phyloP scores from a whole-genome alignment of 257 asterid species.

The Lantana camara region DNA sequence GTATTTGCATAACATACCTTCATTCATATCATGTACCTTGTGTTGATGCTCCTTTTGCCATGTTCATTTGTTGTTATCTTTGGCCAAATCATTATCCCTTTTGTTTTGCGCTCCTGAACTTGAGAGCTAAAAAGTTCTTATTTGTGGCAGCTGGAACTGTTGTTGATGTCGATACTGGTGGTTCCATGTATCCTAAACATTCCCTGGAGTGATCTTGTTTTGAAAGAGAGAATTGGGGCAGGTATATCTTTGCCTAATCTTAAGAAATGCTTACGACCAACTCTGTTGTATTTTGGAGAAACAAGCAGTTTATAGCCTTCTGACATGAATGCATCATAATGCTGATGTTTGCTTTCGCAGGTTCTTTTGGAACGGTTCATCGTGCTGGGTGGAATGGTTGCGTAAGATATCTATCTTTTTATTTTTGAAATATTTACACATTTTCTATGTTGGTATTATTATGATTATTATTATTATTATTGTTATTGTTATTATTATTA shows the following conservation, averaged over 20 bases:
- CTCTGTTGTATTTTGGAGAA: not conserved
- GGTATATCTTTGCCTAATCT: conserved; percentile 46
- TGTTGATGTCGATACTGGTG: conserved; percentile 67
- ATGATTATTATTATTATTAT: too few relatives aligned
- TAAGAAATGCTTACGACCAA: conserved; percentile 18
- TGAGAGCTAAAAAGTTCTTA: conserved; percentile 8
- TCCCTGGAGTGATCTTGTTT: too few relatives aligned
- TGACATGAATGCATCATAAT: conserved; percentile 24
- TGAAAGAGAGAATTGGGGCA: too few relatives aligned
- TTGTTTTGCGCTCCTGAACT: conserved; percentile 16
- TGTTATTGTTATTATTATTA: too few relatives aligned
- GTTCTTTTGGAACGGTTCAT: conserved; percentile 96
- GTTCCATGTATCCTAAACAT: conserved; percentile 5
- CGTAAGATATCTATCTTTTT: conserved; percentile 58
- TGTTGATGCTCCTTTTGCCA: conserved; percentile 4
- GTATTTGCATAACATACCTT: conserved; percentile 2
- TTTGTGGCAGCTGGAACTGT: conserved; percentile 45
- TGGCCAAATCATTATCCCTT: not conserved
- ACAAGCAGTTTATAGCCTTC: conserved; percentile 3
- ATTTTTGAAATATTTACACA: conserved; percentile 19
- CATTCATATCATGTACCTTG: conserved; percentile 1
- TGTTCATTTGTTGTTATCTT: not conserved
- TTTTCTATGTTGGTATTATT: conserved; percentile 13
- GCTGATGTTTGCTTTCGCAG: conserved; percentile 45
- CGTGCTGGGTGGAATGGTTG: conserved; percentile 99